A percentile compares a stretch with the other conserved stretches of the same genome.
Conservation (phyloP, 2,329 filamentous ascomycete genomes). For the Rutstroemia sp. region DNA sequence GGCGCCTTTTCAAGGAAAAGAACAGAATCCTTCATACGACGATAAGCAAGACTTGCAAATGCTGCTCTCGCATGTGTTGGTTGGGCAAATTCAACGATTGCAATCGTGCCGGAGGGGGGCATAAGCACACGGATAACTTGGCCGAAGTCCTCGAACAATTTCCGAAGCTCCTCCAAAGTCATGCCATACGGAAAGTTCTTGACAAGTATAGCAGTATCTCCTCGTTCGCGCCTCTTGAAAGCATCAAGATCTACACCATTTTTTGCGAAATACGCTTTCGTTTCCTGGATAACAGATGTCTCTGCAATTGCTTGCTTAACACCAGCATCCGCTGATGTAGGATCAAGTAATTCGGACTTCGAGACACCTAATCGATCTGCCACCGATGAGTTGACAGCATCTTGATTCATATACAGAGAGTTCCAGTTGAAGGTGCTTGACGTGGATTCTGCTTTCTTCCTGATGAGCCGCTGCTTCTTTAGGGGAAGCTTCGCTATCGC, state of each 20-base stretch:
- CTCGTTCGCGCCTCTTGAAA: conserved; percentile 78
- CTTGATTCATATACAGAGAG: conserved; percentile 97
- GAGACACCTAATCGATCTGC: conserved; percentile 80
- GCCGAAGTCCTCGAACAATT: conserved; percentile 55
- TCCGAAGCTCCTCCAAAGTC: conserved; percentile 45
- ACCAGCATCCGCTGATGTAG: conserved; percentile 88
- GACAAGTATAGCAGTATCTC: conserved; percentile 80
- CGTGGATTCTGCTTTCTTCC: conserved; percentile 72
- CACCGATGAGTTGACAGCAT: conserved; percentile 87
- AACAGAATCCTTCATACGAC: conserved; percentile 83
- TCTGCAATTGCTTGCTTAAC: conserved; percentile 97
- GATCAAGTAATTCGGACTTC: conserved; percentile 88
- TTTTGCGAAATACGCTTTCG: conserved; percentile 79
- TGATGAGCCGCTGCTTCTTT: conserved; percentile 89
- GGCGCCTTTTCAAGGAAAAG: conserved; percentile 93
- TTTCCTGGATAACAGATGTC: conserved; percentile 93
- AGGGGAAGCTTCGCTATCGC: conserved; percentile 84
- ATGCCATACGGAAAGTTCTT: conserved; percentile 83
- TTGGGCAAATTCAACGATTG: conserved; percentile 82
- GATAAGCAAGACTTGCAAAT: conserved; percentile 79
- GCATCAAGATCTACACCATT: conserved; percentile 89
- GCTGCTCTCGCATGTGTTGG: conserved; percentile 74
- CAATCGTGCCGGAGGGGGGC: conserved; percentile 87
- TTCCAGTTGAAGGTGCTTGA: conserved; percentile 92
- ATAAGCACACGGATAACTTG: conserved; percentile 76